Evolutionary conservation across 805 yeast species (phyloP).

Genomic region (Candida xiaguanensis): DNA sequence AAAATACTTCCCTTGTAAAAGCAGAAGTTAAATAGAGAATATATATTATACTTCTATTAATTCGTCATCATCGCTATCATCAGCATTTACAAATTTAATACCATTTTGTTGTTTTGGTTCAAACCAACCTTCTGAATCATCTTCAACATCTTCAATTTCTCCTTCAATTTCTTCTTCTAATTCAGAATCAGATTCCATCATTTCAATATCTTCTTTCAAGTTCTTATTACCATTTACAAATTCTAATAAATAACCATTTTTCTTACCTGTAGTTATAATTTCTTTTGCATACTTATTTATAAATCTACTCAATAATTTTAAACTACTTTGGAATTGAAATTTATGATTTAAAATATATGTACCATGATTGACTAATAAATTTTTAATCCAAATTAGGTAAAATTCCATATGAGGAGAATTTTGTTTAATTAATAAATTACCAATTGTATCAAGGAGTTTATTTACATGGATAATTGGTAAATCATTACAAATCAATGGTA

Average conservation of each 20-base stretch:
- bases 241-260: conserved; percentile 50
- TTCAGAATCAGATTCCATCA: conserved; percentile 25
- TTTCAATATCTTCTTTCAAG: conserved; percentile 23
- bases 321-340: conserved; percentile 56
- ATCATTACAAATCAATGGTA: conserved; percentile 60
- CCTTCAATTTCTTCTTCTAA: conserved; percentile 24
- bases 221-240: conserved; percentile 41
- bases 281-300: conserved; percentile 73
- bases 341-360: conserved; percentile 60
- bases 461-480: conserved; percentile 76
- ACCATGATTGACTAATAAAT: conserved; percentile 71
- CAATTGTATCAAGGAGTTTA: conserved; percentile 65
- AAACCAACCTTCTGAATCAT: conserved; percentile 31
- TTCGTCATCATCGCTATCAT: conserved; percentile 10
- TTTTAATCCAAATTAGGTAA: conserved; percentile 75
- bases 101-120: conserved; percentile 18
- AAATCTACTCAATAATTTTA: conserved; percentile 73
- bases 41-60: conserved; percentile 7
- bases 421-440: conserved; percentile 47
- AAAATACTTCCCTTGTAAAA: conserved; percentile 63
- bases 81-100: conserved; percentile 10
- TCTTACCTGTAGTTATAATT: conserved; percentile 50
- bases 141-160: conserved; percentile 24
- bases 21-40: conserved; percentile 56
- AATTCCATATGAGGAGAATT: conserved; percentile 84